Conservation (phyloP, 257 asterid genomes). For the Capsicum pubescens region DNA sequence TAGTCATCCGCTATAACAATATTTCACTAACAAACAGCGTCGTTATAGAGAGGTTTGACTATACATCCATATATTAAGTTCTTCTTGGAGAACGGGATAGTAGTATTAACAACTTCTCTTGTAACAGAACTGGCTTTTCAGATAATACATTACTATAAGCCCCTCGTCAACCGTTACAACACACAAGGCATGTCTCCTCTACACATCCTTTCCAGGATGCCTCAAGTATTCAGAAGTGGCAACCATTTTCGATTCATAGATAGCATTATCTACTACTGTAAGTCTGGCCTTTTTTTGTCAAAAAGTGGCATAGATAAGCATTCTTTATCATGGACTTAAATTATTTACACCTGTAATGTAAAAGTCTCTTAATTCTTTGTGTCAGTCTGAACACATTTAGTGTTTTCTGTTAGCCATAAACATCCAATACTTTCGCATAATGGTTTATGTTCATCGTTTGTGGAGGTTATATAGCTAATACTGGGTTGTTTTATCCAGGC, state of each 20-base stretch:
- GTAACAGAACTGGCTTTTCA: slow-evolving; percentile 44
- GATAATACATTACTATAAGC: slow-evolving; percentile 36
- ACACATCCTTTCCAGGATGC: slow-evolving; percentile 56
- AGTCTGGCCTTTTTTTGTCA: slow-evolving; percentile 23
- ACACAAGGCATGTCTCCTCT: slow-evolving; percentile 54
- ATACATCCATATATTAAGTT: too few species aligned
- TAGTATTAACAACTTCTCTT: background rate
- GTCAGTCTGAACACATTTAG: background rate
- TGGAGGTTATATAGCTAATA: slow-evolving; percentile 13
- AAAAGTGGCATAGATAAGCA: background rate
- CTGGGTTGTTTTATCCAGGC: slow-evolving; percentile 32
- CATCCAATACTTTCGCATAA: background rate
- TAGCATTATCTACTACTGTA: slow-evolving; percentile 44
- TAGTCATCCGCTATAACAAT: too few species aligned
- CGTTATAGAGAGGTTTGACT: too few species aligned
- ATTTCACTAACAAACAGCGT: too few species aligned
- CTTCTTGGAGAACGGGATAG: background rate
- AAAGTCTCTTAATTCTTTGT: background rate
- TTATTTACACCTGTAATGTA: background rate
- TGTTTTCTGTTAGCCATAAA: background rate
- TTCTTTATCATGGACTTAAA: background rate
- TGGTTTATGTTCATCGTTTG: background rate
- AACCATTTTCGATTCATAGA: slow-evolving; percentile 37
- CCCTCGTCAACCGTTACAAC: slow-evolving; percentile 39
- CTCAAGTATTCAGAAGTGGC: slow-evolving; percentile 47